phyloP scores from a whole-genome alignment of 495 filamentous ascomycete species.

The Venustampulla echinocandica region DNA sequence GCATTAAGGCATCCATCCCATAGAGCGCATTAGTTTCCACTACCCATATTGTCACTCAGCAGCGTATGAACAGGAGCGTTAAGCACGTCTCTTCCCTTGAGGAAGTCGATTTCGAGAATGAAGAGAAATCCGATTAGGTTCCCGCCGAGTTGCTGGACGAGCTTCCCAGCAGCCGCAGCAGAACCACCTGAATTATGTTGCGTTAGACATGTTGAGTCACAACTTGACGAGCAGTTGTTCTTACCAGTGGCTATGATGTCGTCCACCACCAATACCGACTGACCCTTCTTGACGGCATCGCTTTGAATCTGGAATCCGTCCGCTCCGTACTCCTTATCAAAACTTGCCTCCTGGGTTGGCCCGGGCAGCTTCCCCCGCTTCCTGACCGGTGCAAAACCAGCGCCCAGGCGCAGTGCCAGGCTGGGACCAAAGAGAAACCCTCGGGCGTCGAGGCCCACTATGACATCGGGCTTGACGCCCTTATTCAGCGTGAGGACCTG shows the following conservation, averaged over 20 bases:
- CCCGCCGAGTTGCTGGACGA: constrained; percentile 82
- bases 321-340: constrained; percentile 92
- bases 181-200: constrained; percentile 62
- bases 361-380: constrained; percentile 97
- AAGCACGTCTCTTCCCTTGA: constrained; percentile 86
- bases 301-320: constrained; percentile 95
- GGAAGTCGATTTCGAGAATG: constrained; percentile 90
- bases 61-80: constrained; percentile 76
- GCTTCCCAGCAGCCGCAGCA: constrained; percentile 74
- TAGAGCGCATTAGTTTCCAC: constrained; percentile 2
- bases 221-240: no score
- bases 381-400: constrained; percentile 87
- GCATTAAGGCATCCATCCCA: not conserved
- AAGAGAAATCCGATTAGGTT: constrained; percentile 82
- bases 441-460: constrained; percentile 88
- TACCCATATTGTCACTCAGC: constrained; percentile 32
- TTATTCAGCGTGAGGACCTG: constrained; percentile 52
- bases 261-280: constrained; percentile 87
- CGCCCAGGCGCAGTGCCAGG: constrained; percentile 74
- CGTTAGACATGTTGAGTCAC: not conserved
- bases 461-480: constrained; percentile 65
- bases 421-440: constrained; percentile 94
- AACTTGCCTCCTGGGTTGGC: constrained; percentile 69
- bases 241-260: constrained; percentile 97
- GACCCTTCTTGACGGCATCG: constrained; percentile 73